Evolutionary conservation across 2,329 filamentous ascomycete genomes (phyloP), one percentile per base, ranked within the genome.

Genomic region (Triangularia setosa): DNA sequence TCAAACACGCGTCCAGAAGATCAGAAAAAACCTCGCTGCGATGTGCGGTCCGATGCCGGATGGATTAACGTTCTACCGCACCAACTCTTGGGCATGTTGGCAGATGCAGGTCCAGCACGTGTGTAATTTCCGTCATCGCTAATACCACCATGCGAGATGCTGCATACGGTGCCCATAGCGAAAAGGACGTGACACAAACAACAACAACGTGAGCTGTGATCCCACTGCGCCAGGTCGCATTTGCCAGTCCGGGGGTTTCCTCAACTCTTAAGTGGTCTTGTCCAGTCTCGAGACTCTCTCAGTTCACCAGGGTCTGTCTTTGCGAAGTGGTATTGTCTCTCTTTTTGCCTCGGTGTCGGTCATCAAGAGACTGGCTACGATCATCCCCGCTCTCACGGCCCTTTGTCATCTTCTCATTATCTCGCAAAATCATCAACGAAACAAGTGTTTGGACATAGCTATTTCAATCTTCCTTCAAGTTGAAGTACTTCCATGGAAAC

Each of bases 81-180:
- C 25, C 23, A 23, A 24, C 56, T n/a, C 12, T 60, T 53, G 35
- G 40, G 21, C 12, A 9, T 21, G 40, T 21, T 48, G 58, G 40
- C 40, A 23, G n/a, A 21, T 60, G 40, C 58, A 60, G 58, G 30
- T 53, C 40, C 58, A 60, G 40, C 40, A 52, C 23, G 18, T 60
- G 30, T 52, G 25, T 60, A 60, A 60, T 60, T 60, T 60, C 58
- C 58, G 58, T 40, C 35, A 53, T 23, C 58, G 25, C 40, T 33
- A 59, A 44, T 52, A 53, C 57, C 35, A 59, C 58, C 24, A 60
- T 44, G 58, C 25, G 40, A 44, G 25, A 52, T 53, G 35, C 58
- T 60, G 35, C 25, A 44, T 44, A 25, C 27, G 52, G 52, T 27
- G 25, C 21, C 52, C 52, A 55, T 27, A 16, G 52, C 52, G 52